These are phyloP conservation scores for Monilinia vaccinii-corymbosi DNA, from an alignment of 2,329 filamentous ascomycete species.

Conservation along the genomic window DNA sequence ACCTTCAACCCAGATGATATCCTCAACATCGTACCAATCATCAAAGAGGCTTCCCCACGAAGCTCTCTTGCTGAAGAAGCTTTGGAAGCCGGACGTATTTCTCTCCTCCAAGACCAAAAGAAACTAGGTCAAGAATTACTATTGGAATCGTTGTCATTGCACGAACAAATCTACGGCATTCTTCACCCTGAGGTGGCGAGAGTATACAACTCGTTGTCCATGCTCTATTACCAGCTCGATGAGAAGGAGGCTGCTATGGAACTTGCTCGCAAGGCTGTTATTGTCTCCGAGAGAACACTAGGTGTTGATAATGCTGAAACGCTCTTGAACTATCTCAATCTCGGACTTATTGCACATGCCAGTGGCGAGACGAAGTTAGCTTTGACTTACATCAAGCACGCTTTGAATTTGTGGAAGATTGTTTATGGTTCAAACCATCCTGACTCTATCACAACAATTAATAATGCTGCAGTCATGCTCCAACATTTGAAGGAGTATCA, in stretches of 20 bases:
- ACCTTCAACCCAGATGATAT: constrained; percentile 82
- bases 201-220: constrained; percentile 89
- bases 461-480: constrained; percentile 98
- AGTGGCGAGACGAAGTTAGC: constrained; percentile 82
- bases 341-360: constrained; percentile 88
- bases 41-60: constrained; percentile 89
- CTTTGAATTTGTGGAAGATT: constrained; percentile 90
- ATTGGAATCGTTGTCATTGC: constrained; percentile 87
- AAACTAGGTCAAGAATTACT: constrained; percentile 93
- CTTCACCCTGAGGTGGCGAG: constrained; percentile 93
- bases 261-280: constrained; percentile 90
- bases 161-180: constrained; percentile 98
- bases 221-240: constrained; percentile 94
- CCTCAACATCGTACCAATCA: constrained; percentile 82
- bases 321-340: constrained; percentile 88
- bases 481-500: constrained; percentile 92
- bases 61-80: constrained; percentile 91
- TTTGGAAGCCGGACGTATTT: constrained; percentile 89
- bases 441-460: constrained; percentile 96
- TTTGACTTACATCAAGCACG: constrained; percentile 84
- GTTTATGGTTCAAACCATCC: constrained; percentile 92
- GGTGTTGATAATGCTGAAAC: constrained; percentile 92
- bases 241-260: constrained; percentile 95
- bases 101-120: constrained; percentile 89
- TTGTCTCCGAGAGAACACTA: constrained; percentile 88